Conservation (phyloP, 78 protist species). For the Cavenderia fasciculata region DNA sequence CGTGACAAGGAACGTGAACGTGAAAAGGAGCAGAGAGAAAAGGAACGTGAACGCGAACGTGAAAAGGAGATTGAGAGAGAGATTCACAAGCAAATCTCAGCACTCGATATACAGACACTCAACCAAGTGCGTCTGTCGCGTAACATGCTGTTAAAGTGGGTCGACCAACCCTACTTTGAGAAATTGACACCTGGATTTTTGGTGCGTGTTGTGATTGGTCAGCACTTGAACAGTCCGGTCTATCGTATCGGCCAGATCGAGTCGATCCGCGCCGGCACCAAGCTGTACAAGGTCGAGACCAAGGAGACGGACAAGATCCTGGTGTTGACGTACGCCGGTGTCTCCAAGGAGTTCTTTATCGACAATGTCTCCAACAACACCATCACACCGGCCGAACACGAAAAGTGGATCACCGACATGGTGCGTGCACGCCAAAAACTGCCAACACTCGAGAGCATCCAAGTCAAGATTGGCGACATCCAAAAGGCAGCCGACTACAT, state of each 20-base stretch:
- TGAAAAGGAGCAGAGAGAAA: constrained; percentile 2
- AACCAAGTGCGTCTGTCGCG: constrained; percentile 37
- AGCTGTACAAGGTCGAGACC: constrained; percentile 37
- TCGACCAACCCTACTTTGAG: constrained; percentile 74
- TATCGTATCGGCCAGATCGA: constrained; percentile 54
- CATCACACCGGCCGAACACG: constrained; percentile 56
- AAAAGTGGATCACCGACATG: constrained; percentile 68
- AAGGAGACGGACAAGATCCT: constrained; percentile 46
- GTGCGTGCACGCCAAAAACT: constrained; percentile 3
- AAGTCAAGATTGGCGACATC: constrained; percentile 25
- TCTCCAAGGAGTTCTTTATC: constrained; percentile 34
- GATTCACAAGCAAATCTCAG: neutral
- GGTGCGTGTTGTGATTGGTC: constrained; percentile 59
- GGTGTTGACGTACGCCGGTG: constrained; percentile 29
- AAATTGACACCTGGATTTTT: constrained; percentile 28
- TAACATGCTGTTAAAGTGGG: constrained; percentile 75
- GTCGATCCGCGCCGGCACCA: neutral
- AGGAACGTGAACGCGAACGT: constrained; percentile 2
- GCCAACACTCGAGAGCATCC: constrained; percentile 7
- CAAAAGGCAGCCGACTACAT: constrained; percentile 29
- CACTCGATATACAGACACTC: neutral
- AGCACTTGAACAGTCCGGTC: constrained; percentile 27
- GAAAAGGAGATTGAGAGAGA: constrained; percentile 15
- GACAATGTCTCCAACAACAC: constrained; percentile 47
- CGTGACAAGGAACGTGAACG: neutral